Evolutionary conservation across 2,329 filamentous ascomycete genomes (phyloP), one percentile per base, ranked within the genome.

Genomic region (Sclerotinia nivalis): DNA sequence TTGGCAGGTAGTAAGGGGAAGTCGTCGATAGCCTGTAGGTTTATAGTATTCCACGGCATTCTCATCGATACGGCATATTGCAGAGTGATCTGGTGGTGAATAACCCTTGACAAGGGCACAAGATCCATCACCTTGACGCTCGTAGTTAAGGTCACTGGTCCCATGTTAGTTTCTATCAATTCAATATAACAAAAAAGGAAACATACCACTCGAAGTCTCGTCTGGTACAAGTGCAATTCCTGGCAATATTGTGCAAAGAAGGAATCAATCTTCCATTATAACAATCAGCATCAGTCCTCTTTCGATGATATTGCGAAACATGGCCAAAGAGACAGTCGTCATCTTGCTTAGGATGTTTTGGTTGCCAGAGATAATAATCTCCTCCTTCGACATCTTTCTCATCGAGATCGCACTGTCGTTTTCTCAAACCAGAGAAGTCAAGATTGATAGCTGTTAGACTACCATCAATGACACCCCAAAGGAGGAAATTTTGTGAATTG

Each of bases 301-400:
- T 99, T 79, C 96, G 92, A 76, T 97, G 88, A 77, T 97, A 99
- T 77, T 92, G 87, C 43, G 94, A 89, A 70, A 92, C 87, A 78
- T 98, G 96, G 1, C 96, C 96, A 77, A 99, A 99, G 2, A 99
- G 85, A 80, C 96, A 99, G 74, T 93, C 88, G 73, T 93, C 85
- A 12, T 91, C 82, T 73, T 91, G 87, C 71, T 90, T 82, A 3
- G 96, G 96, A 79, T 98, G 96, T 76, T 88, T 89, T 3, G 96
- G 95, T 61, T 88, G 88, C 95, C 95, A 99, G 7, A 96, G 82
- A 71, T 91, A 87, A 80, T 97, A 99, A 80, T 98, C 92, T 25
- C 83, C 83, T 20, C 84, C 84, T 31, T 88, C 85, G 22, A 85
- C 85, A 55, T 86, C 77, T 4, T 84, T 78, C 73, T 95, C 89